A percentile compares a stretch with the other conserved stretches of the same genome.
Conservation (phyloP, 345 rosid species). For the Euphorbia pulcherrima region DNA sequence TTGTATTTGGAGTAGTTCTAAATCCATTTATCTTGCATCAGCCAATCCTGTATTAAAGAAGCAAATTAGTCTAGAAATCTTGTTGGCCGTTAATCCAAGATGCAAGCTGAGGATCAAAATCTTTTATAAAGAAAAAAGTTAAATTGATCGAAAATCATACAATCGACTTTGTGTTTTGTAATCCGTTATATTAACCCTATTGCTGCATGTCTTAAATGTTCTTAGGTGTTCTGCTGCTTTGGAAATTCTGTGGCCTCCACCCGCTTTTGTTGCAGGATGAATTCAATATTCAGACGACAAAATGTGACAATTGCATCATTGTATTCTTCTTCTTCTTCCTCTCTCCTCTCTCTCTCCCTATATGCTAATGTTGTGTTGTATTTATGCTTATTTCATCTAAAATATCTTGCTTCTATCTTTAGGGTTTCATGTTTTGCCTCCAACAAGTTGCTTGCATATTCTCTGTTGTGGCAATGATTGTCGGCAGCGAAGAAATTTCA, state of each 20-base stretch:
- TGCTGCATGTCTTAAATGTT: no score
- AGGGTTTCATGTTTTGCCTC: conserved; percentile 99
- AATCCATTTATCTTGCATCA: no score
- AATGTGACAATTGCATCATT: conserved; percentile 94
- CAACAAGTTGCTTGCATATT: conserved; percentile 95
- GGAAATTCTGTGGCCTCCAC: conserved; percentile 95
- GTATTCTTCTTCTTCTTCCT: no score
- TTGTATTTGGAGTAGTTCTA: no score
- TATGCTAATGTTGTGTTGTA: not conserved
- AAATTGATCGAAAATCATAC: no score
- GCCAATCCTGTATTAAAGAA: no score
- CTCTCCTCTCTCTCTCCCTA: not conserved
- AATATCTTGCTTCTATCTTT: conserved; percentile 23
- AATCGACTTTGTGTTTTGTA: no score
- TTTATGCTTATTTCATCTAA: not conserved
- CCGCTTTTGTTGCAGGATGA: conserved; percentile 95
- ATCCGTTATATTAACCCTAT: no score
- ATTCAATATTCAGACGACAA: conserved; percentile 94
- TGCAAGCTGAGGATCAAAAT: no score
- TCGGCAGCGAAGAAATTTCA: conserved; percentile 77
- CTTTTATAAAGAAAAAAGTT: no score
- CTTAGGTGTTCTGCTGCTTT: conserved; percentile 84
- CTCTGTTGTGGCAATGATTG: conserved; percentile 85
- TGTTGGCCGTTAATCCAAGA: no score
- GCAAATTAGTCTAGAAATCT: no score